Percentiles rank a stretch among this genome's conserved stretches.
Conservation (phyloP, 2,329 filamentous ascomycete species). For the Boeremia exigua region DNA sequence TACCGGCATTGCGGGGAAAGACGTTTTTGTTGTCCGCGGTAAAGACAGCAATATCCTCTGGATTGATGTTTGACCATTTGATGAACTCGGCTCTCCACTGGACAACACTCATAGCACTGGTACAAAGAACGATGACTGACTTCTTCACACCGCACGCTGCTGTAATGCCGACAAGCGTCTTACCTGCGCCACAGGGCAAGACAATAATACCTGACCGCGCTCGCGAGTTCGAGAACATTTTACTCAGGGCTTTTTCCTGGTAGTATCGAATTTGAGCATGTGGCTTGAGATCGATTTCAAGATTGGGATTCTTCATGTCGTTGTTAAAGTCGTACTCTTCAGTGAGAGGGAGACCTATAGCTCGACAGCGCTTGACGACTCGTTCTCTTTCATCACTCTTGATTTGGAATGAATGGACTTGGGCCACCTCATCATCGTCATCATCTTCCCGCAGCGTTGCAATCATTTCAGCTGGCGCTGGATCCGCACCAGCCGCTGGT, state of each 20-base stretch:
- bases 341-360: constrained; percentile 83
- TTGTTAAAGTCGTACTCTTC: constrained; percentile 98
- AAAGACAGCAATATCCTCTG: constrained; percentile 91
- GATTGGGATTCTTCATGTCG: constrained; percentile 84
- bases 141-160: constrained; percentile 98
- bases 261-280: constrained; percentile 91
- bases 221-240: constrained; percentile 99
- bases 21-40: constrained; percentile 89
- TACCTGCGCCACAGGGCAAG: constrained; percentile 92
- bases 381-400: constrained; percentile 79
- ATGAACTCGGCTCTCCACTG: constrained; percentile 97
- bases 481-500: constrained; percentile 33
- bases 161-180: constrained; percentile 97
- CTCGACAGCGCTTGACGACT: constrained; percentile 88
- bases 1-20: constrained; percentile 88
- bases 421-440: constrained; percentile 84
- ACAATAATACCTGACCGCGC: constrained; percentile 98
- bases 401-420: constrained; percentile 94
- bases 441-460: constrained; percentile 71
- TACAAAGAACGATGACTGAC: constrained; percentile 92
- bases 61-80: constrained; percentile 98
- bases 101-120: constrained; percentile 95
- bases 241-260: constrained; percentile 95
- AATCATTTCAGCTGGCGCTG: constrained; percentile 65
- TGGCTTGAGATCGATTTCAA: constrained; percentile 92